Conservation (phyloP, 306 rosid genomes). For the Citrullus mucosospermus region DNA sequence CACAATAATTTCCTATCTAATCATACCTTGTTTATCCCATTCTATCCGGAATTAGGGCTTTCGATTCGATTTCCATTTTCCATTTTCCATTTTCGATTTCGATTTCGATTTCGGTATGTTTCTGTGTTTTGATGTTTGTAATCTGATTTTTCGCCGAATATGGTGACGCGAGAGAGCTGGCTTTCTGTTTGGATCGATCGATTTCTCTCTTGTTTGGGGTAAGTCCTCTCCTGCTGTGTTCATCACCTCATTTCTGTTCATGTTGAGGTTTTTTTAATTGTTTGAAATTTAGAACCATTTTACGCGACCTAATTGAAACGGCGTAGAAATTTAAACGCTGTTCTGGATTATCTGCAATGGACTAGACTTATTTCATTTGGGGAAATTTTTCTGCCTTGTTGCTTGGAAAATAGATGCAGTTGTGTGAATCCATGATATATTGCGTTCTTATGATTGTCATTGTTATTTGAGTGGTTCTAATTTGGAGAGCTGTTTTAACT, state of each 20-base stretch:
- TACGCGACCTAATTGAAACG: background rate
- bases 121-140: background rate
- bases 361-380: background rate
- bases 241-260: background rate
- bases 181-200: conserved; percentile 7
- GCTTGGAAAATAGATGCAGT: background rate
- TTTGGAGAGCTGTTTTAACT: background rate
- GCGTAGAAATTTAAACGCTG: background rate
- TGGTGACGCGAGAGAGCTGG: conserved; percentile 8
- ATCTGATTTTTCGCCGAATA: background rate
- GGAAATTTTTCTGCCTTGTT: background rate
- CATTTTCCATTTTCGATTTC: background rate
- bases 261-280: background rate
- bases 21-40: background rate
- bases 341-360: background rate
- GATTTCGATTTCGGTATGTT: background rate
- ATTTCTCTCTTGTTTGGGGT: conserved; percentile 9
- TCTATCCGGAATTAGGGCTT: background rate
- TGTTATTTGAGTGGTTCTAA: background rate
- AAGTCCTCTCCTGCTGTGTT: background rate
- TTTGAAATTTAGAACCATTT: background rate
- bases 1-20: background rate
- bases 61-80: background rate
- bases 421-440: background rate
- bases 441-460: background rate